Conservation (phyloP, 768 basidiomycete species). For the Boletus tomentosulus region DNA sequence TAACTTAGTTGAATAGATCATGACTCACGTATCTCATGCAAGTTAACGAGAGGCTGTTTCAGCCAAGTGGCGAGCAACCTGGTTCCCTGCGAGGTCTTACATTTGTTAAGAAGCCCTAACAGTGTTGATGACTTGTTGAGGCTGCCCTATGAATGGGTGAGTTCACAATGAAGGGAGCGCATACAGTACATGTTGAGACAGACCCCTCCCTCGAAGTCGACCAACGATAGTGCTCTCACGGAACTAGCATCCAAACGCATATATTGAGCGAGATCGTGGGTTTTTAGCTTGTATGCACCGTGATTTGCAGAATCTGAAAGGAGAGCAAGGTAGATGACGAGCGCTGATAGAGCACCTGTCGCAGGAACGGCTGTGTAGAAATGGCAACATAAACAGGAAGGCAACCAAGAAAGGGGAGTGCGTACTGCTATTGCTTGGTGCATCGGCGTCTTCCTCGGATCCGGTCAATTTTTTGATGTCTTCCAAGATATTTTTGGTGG, state of each 20-base stretch:
- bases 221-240: slow-evolving; percentile 80
- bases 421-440: slow-evolving; percentile 12
- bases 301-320: slow-evolving; percentile 74
- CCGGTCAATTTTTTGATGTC: slow-evolving; percentile 52
- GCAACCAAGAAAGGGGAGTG: background rate
- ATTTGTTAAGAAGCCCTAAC: slow-evolving; percentile 87
- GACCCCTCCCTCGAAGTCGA: slow-evolving; percentile 56
- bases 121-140: slow-evolving; percentile 80
- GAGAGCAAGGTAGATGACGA: slow-evolving; percentile 79
- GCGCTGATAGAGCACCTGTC: slow-evolving; percentile 74
- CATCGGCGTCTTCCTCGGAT: slow-evolving; percentile 26
- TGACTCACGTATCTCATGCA: slow-evolving; percentile 84
- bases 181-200: slow-evolving; percentile 1
- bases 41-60: slow-evolving; percentile 91
- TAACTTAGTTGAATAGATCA: background rate
- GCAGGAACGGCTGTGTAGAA: slow-evolving; percentile 60
- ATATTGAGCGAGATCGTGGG: slow-evolving; percentile 89
- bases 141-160: slow-evolving; percentile 39
- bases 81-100: slow-evolving; percentile 94
- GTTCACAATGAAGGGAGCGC: background rate
- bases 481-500: slow-evolving; percentile 70
- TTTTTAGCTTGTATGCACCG: slow-evolving; percentile 73
- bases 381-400: background rate
- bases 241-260: slow-evolving; percentile 98
- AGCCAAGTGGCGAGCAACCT: slow-evolving; percentile 87